phyloP scores from a whole-genome alignment of 2,329 filamentous ascomycete species.

The Sordariomycetes sp. region DNA sequence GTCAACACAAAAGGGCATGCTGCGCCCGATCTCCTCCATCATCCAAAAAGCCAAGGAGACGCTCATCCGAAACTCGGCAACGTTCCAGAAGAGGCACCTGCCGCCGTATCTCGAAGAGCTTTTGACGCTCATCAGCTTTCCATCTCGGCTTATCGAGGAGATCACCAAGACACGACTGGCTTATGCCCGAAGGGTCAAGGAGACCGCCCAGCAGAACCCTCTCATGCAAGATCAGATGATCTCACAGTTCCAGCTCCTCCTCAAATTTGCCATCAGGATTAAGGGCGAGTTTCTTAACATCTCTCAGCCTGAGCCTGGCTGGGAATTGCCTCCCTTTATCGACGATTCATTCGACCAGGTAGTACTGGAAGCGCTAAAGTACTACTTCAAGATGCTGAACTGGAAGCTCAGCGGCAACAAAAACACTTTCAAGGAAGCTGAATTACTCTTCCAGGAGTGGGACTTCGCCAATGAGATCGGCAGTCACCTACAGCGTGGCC shows the following conservation, averaged over 20 bases:
- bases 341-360: conserved; percentile 93
- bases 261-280: conserved; percentile 85
- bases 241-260: conserved; percentile 84
- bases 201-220: conserved; percentile 81
- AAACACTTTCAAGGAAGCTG: conserved; percentile 98
- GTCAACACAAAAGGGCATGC: conserved; percentile 58
- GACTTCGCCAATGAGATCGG: conserved; percentile 93
- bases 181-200: conserved; percentile 92
- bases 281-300: conserved; percentile 82
- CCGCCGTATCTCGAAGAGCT: conserved; percentile 96
- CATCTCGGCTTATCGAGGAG: conserved; percentile 89
- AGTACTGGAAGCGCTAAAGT: conserved; percentile 86
- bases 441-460: conserved; percentile 96
- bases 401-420: conserved; percentile 97
- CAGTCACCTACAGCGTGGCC: conserved; percentile 80
- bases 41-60: conserved; percentile 92
- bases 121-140: conserved; percentile 93
- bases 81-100: conserved; percentile 81
- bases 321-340: conserved; percentile 92
- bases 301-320: conserved; percentile 79
- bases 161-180: conserved; percentile 87
- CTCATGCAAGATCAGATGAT: conserved; percentile 99
- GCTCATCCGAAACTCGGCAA: conserved; percentile 74
- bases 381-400: conserved; percentile 98
- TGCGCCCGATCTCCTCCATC: conserved; percentile 72